These are phyloP conservation scores for Penicillium manginii DNA, from an alignment of 495 filamentous ascomycete species.

Conservation along the genomic window DNA sequence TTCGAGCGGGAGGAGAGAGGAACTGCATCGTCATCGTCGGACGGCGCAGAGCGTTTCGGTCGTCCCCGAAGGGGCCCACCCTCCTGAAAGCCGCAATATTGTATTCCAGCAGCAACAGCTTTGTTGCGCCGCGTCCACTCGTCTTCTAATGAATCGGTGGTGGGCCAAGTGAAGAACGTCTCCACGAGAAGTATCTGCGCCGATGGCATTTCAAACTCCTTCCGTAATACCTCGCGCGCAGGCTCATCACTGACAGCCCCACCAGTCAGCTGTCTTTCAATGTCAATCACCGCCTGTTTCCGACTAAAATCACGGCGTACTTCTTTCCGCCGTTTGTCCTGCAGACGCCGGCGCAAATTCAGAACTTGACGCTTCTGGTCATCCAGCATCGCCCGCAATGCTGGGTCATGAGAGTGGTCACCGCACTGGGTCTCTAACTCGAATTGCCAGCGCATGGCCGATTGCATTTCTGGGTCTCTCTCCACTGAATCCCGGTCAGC, in stretches of 20 bases:
- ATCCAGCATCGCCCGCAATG: constrained; percentile 14
- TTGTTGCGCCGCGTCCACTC: constrained; percentile 28
- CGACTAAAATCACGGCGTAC: constrained; percentile 19
- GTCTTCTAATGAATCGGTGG: constrained; percentile 27
- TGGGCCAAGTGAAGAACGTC: constrained; percentile 35
- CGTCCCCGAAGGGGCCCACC: constrained; percentile 29
- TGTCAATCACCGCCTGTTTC: constrained; percentile 30
- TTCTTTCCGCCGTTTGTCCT: constrained; percentile 25
- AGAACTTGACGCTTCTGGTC: constrained; percentile 22
- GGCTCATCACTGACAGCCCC: constrained; percentile 22
- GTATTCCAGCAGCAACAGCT: constrained; percentile 22
- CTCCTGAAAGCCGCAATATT: constrained; percentile 28
- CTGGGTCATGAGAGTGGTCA: constrained; percentile 15
- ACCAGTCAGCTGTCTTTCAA: constrained; percentile 28
- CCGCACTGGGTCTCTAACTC: constrained; percentile 13
- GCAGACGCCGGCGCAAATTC: constrained; percentile 17
- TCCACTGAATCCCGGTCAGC: constrained; percentile 8
- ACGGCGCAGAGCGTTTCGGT: constrained; percentile 27
- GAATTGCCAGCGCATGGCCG: constrained; percentile 10
- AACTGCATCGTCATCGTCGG: constrained; percentile 14
- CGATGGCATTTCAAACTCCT: constrained; percentile 23
- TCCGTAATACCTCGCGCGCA: constrained; percentile 22
- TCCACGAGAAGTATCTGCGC: constrained; percentile 29
- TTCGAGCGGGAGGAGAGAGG: constrained; percentile 21
- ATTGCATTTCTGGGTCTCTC: constrained; percentile 15